A percentile compares a stretch with the other conserved stretches of the same genome.
Conservation (phyloP, 2,329 filamentous ascomycete species). For the Colletotrichum melonis region DNA sequence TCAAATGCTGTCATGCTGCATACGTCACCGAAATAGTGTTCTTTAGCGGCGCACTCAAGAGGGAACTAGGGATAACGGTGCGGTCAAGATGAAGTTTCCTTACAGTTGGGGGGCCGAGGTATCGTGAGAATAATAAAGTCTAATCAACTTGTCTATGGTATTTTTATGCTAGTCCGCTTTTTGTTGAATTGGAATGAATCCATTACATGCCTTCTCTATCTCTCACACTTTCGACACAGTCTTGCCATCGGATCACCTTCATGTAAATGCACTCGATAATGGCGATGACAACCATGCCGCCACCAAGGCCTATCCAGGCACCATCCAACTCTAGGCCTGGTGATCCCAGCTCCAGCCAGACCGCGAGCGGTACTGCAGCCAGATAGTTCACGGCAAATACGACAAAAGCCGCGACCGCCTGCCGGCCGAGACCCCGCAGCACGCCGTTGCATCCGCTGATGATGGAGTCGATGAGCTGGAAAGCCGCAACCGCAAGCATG, state of each 20-base stretch:
- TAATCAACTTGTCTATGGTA: neutral
- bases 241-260: slow-evolving; percentile 42
- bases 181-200: neutral
- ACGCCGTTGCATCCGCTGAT: slow-evolving; percentile 51
- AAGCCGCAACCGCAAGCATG: slow-evolving; percentile 46
- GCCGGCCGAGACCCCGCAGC: slow-evolving; percentile 52
- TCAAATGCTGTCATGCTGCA: neutral
- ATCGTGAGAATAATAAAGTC: neutral
- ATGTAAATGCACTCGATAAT: slow-evolving; percentile 47
- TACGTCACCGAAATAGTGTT: neutral
- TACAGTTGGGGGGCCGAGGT: neutral
- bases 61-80: neutral
- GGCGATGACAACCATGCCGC: slow-evolving; percentile 46
- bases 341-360: slow-evolving; percentile 51
- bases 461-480: slow-evolving; percentile 49
- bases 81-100: neutral
- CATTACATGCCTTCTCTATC: slow-evolving; percentile 39
- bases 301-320: slow-evolving; percentile 48
- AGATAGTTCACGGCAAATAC: slow-evolving; percentile 51
- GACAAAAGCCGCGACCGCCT: slow-evolving; percentile 49
- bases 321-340: slow-evolving; percentile 46
- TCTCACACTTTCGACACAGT: slow-evolving; percentile 46
- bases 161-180: neutral
- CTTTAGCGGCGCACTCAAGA: neutral
- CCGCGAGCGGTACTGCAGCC: slow-evolving; percentile 50